Base-by-base conservation (phyloP, 148 eudicot genomes). In the Chenopodium quinoa region DNA sequence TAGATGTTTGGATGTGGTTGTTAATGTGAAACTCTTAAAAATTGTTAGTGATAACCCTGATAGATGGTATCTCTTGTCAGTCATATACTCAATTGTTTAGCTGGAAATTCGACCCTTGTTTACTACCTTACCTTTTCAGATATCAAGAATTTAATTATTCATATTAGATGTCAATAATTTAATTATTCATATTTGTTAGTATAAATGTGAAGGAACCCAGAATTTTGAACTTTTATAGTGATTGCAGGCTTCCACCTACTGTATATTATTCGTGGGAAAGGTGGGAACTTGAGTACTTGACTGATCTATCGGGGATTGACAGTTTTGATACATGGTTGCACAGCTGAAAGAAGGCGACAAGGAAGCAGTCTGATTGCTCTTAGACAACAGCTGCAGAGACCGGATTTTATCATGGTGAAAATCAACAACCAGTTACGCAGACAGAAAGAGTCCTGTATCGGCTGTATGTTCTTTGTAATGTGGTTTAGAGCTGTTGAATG, bases 161-260 rank as follows among this genome's bases (percentile, higher is more conserved):
- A 58, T 60, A 40, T 44, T 60, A 80, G 54, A 4, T 17, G n/a
- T 71, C 68, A 12, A 48, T 22, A 79, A 54, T 52, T 52, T 52
- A 7, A 7, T 52, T n/a, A 37, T n/a, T 60, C 0, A 25, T 5
- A 40, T 27, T 40, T 23, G 74, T 48, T 50, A 31, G 50, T 58
- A 40, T 37, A 58, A 19, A 19, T 46, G 54, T 60, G 14, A 60
- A 22, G 77, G 77, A 80, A 78, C 56, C 54, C 47, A 73, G 64
- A 73, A 17, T n/a, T 64, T 79, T 27, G 56, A 68, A 47, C 40
- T 47, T 50, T 32, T 9, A 7, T 31, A 72, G 81, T 37, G 11
- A 34, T 80, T 81, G 64, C 84, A 84, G 86, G 84, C 63, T 54
- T 73, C 82, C 84, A 67, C 79, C 75, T 56, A 27, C 29, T 66